Conservation (phyloP, 1,284 basidiomycete genomes). For the Ustilago trichophora region DNA sequence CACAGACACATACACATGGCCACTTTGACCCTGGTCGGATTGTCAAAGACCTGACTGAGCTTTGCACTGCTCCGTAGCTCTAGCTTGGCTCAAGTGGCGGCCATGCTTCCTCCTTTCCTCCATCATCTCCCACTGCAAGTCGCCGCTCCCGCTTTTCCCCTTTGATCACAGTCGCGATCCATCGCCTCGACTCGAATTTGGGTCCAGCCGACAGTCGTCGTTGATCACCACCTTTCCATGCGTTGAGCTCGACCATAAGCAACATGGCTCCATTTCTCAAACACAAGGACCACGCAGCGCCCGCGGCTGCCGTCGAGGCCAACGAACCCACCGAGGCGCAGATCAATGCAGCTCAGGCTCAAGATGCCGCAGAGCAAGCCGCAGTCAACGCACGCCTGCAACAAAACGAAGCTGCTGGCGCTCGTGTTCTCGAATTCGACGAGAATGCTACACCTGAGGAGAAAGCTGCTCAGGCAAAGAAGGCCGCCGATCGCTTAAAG, state of each 20-base stretch:
- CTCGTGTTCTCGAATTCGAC: slow-evolving; percentile 55
- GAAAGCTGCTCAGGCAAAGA: slow-evolving; percentile 55
- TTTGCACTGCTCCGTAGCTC: no score
- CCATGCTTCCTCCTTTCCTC: not conserved
- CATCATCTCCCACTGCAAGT: not conserved
- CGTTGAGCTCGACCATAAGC: slow-evolving; percentile 3
- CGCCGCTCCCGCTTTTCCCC: no score
- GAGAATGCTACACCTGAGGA: slow-evolving; percentile 61
- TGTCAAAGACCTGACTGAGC: no score
- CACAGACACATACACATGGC: no score
- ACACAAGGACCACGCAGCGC: slow-evolving; percentile 35
- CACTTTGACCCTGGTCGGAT: no score
- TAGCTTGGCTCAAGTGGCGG: no score
- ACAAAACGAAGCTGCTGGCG: slow-evolving; percentile 52
- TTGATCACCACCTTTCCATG: no score
- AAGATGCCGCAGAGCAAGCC: slow-evolving; percentile 39
- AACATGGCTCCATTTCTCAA: slow-evolving; percentile 33
- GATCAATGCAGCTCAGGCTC: slow-evolving; percentile 37
- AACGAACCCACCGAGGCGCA: slow-evolving; percentile 22
- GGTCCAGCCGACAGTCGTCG: no score
- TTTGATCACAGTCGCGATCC: no score
- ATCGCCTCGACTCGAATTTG: no score
- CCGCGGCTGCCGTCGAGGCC: slow-evolving; percentile 2
- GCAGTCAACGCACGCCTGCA: slow-evolving; percentile 32
- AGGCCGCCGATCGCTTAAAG: slow-evolving; percentile 46